phyloP scores from a whole-genome alignment of 2,329 filamentous ascomycete genomes.

The Paracamarosporium sp. region DNA sequence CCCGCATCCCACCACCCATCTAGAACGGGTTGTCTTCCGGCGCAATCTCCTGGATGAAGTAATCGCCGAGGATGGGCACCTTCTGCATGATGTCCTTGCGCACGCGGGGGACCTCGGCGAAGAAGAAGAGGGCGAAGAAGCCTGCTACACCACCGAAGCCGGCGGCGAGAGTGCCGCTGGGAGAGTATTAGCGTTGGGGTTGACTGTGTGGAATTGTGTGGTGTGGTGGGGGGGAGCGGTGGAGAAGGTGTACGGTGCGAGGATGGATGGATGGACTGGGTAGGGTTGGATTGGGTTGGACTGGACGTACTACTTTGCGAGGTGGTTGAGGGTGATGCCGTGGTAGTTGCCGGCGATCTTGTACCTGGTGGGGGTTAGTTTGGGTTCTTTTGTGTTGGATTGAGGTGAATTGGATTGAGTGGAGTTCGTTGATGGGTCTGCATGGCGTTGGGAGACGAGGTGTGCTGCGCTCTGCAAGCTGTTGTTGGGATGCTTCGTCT shows the following conservation, averaged over 20 bases:
- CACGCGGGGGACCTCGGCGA: constrained; percentile 68
- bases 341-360: constrained; percentile 56
- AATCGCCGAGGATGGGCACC: constrained; percentile 63
- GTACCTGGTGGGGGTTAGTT: constrained; percentile 53
- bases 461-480: not conserved
- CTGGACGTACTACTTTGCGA: constrained; percentile 55
- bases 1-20: constrained; percentile 2
- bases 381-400: constrained; percentile 13
- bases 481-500: too few relatives aligned
- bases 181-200: constrained; percentile 10
- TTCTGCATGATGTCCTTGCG: constrained; percentile 68
- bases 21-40: constrained; percentile 70
- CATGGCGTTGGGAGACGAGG: not conserved
- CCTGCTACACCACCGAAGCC: constrained; percentile 65
- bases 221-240: not conserved
- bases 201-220: not conserved
- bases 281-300: not conserved
- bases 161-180: constrained; percentile 53
- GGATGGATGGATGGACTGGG: too few relatives aligned
- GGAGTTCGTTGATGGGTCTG: too few relatives aligned
- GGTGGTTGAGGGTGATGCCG: constrained; percentile 54
- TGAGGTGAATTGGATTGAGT: too few relatives aligned
- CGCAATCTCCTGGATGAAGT: constrained; percentile 64
- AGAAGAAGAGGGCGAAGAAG: constrained; percentile 68
- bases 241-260: too few relatives aligned